Evolutionary conservation across 768 basidiomycete genomes (phyloP).

Genomic region (Lyophyllum semitale): DNA sequence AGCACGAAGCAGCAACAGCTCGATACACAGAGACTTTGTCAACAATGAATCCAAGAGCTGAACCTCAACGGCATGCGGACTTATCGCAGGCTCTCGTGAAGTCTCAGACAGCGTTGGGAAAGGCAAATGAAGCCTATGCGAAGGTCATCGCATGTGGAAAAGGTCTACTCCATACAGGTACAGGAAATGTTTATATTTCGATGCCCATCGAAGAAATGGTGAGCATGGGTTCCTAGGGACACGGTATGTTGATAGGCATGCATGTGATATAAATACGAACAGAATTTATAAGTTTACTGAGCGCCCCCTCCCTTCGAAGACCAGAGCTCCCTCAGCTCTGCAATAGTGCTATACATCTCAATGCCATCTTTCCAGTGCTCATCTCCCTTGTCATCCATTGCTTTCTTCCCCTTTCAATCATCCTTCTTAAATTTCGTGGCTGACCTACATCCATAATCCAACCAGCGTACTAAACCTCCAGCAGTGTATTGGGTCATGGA

Average conservation of each 20-base stretch:
- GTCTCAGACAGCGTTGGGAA: not conserved
- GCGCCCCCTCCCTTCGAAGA: not conserved
- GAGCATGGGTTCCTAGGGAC: not conserved
- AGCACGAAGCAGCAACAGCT: not conserved
- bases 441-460: not conserved
- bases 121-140: not conserved
- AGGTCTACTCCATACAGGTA: not conserved
- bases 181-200: not conserved
- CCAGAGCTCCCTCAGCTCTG: not conserved
- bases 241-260: not conserved
- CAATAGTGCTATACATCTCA: not conserved
- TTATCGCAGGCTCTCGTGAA: not conserved
- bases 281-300: not conserved
- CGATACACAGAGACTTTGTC: not conserved
- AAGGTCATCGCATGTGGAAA: not conserved
- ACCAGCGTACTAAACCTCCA: not conserved
- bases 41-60: not conserved
- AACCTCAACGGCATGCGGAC: not conserved
- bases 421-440: not conserved
- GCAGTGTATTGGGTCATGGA: not conserved
- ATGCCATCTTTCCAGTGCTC: not conserved
- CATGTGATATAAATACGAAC: not conserved
- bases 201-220: not conserved
- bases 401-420: not conserved
- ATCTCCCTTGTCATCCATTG: not conserved